Conservation (phyloP, 2,329 filamentous ascomycete genomes). For the Nigrospora osmanthi region DNA sequence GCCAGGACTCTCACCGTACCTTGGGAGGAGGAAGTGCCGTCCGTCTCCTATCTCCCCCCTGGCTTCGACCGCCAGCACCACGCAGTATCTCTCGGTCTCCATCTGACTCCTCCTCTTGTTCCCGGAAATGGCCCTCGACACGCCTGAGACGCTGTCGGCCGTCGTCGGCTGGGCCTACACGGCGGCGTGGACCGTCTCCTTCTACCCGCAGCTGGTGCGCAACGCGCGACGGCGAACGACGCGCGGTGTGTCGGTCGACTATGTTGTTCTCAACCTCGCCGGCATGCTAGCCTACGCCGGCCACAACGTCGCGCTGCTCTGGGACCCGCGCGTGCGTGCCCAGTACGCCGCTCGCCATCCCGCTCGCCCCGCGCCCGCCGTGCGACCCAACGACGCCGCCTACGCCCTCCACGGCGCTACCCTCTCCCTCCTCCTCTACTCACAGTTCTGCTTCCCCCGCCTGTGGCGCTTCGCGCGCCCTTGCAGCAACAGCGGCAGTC, state of each 20-base stretch:
- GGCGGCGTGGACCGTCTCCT: too few relatives aligned
- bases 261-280: not conserved
- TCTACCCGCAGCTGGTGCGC: too few relatives aligned
- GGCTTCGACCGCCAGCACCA: too few relatives aligned
- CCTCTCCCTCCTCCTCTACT: constrained; percentile 4
- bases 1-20: too few relatives aligned
- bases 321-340: not conserved
- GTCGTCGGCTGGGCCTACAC: too few relatives aligned
- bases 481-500: too few relatives aligned
- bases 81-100: too few relatives aligned
- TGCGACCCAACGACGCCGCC: constrained; percentile 5
- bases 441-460: constrained; percentile 2
- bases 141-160: too few relatives aligned
- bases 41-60: too few relatives aligned
- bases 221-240: not conserved
- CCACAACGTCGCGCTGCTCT: not conserved
- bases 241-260: not conserved
- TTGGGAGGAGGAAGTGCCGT: too few relatives aligned
- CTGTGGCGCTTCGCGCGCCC: not conserved
- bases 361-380: not conserved
- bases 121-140: too few relatives aligned
- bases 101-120: too few relatives aligned
- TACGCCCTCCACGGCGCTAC: constrained; percentile 3
- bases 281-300: not conserved
- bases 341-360: not conserved